Conservation (phyloP, 768 basidiomycete species). For the Amylocystis lapponica region DNA sequence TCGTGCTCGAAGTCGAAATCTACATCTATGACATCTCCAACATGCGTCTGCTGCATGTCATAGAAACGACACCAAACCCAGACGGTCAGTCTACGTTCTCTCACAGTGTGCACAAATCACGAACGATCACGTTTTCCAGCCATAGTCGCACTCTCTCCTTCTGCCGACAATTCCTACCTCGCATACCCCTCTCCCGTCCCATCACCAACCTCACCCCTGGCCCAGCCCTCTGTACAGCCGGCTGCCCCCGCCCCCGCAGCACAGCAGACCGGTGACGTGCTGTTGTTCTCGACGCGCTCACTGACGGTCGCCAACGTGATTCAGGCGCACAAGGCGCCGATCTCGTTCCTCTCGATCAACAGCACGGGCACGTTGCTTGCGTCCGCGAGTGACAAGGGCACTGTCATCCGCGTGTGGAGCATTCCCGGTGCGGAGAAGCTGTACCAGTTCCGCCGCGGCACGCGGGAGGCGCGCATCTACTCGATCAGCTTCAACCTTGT, state of each 20-base stretch:
- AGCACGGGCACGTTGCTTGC: slow-evolving; percentile 85
- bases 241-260: slow-evolving; percentile 23
- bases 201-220: slow-evolving; percentile 60
- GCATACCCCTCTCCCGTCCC: slow-evolving; percentile 96
- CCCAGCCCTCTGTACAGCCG: slow-evolving; percentile 35
- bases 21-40: slow-evolving; percentile 99
- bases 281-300: slow-evolving; percentile 90
- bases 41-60: slow-evolving; percentile 95
- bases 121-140: slow-evolving; percentile 40
- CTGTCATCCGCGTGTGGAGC: slow-evolving; percentile 92
- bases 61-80: slow-evolving; percentile 94
- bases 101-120: not conserved
- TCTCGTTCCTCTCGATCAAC: slow-evolving; percentile 84
- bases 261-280: slow-evolving; percentile 74
- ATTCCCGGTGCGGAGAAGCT: slow-evolving; percentile 89
- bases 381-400: slow-evolving; percentile 91
- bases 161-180: slow-evolving; percentile 88
- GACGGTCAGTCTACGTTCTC: slow-evolving; percentile 47
- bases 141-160: slow-evolving; percentile 91
- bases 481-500: slow-evolving; percentile 83
- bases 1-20: slow-evolving; percentile 95
- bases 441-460: slow-evolving; percentile 92
- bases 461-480: slow-evolving; percentile 80
- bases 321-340: slow-evolving; percentile 93
- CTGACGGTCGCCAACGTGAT: slow-evolving; percentile 93